Percentiles rank a stretch among this genome's conserved stretches.
phyloP scores from a whole-genome alignment of 345 rosid genomes.

The Rhodomyrtus tomentosa region DNA sequence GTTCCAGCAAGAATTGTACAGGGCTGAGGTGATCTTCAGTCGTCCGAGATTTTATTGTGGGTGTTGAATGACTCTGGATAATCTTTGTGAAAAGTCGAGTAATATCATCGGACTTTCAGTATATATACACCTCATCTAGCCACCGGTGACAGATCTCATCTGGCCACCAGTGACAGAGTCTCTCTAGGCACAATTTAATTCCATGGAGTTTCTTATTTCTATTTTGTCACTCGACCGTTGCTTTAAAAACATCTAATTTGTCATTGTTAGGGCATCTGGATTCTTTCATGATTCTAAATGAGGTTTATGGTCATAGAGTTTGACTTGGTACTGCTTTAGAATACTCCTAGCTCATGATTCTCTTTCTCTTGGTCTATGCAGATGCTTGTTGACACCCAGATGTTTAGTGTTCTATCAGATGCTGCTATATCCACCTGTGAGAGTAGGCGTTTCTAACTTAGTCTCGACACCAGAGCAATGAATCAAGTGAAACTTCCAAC shows the following conservation, averaged over 20 bases:
- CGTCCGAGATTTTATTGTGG: neutral
- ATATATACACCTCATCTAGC: neutral
- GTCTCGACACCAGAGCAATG: neutral
- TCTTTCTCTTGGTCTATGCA: conserved; percentile 21
- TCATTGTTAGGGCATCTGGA: neutral
- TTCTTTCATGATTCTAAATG: neutral
- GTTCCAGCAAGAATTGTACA: too few species aligned
- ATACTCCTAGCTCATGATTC: neutral
- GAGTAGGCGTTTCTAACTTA: conserved; percentile 27
- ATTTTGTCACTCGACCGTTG: neutral
- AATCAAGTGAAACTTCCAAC: neutral
- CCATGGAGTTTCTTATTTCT: neutral
- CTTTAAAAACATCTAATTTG: neutral
- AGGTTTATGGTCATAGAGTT: neutral
- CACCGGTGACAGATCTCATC: neutral
- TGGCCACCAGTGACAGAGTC: neutral
- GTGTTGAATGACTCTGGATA: neutral
- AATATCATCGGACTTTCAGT: neutral
- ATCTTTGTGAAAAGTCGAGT: neutral
- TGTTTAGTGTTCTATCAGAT: conserved; percentile 65
- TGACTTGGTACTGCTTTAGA: neutral
- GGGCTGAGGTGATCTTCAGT: neutral
- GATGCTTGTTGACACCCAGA: conserved; percentile 76
- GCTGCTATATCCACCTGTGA: conserved; percentile 66
- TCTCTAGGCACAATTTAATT: neutral